phyloP scores from a whole-genome alignment of 2,329 filamentous ascomycete genomes.

The Hawksworthiomyces lignivorus region DNA sequence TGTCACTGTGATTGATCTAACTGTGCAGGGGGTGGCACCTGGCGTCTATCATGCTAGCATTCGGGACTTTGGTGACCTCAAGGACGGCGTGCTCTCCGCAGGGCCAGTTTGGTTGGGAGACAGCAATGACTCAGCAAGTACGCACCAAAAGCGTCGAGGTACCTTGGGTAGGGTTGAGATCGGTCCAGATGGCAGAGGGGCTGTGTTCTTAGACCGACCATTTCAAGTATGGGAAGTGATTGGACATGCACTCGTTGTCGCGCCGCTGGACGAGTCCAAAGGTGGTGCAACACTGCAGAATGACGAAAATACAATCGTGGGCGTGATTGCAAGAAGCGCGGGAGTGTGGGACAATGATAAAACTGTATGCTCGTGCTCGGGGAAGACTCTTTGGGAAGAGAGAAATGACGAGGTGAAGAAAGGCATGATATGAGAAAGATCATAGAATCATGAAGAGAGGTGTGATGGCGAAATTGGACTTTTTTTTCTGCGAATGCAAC shows the following conservation, averaged over 20 bases:
- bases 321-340: constrained; percentile 89
- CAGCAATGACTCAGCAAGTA: constrained; percentile 29
- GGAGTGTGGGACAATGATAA: constrained; percentile 99
- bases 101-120: constrained; percentile 69
- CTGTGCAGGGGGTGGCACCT: constrained; percentile 70
- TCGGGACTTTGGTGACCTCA: constrained; percentile 80
- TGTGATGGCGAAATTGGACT: too few relatives aligned
- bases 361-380: constrained; percentile 94
- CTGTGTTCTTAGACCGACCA: constrained; percentile 70
- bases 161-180: constrained; percentile 70
- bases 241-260: constrained; percentile 83
- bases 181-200: constrained; percentile 65
- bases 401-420: constrained; percentile 79
- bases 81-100: constrained; percentile 71
- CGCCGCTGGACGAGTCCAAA: constrained; percentile 49
- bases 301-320: constrained; percentile 78
- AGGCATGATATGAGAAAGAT: constrained; percentile 64
- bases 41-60: constrained; percentile 81
- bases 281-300: constrained; percentile 55
- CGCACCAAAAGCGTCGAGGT: constrained; percentile 44
- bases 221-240: constrained; percentile 96
- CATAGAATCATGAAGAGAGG: too few relatives aligned
- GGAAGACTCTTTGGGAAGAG: constrained; percentile 98
- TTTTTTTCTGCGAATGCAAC: too few relatives aligned
- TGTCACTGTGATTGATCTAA: constrained; percentile 80